phyloP scores from a whole-genome alignment of 805 yeast species.

The Candida manassasensis region DNA sequence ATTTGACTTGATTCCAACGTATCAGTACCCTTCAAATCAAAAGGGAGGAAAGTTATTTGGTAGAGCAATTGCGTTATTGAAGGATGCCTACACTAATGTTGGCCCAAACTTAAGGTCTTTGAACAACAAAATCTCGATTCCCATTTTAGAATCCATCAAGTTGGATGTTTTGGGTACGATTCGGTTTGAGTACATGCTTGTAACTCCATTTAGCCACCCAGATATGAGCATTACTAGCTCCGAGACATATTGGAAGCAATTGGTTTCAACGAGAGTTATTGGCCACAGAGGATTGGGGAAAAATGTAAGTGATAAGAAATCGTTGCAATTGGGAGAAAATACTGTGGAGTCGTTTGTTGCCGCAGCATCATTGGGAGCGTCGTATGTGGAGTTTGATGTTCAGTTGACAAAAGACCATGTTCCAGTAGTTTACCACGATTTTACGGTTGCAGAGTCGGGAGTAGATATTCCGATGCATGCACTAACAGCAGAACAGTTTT shows the following conservation, averaged over 20 bases:
- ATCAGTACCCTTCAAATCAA: constrained; percentile 41
- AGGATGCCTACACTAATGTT: constrained; percentile 57
- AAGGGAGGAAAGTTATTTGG: constrained; percentile 47
- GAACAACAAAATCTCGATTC: constrained; percentile 61
- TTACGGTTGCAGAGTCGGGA: constrained; percentile 90
- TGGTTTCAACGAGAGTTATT: constrained; percentile 84
- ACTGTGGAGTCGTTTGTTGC: constrained; percentile 93
- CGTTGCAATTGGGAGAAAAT: constrained; percentile 91
- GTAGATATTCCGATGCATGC: constrained; percentile 95
- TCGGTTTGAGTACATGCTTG: constrained; percentile 67
- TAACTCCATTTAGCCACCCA: constrained; percentile 69
- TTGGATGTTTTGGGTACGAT: constrained; percentile 74
- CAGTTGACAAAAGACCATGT: constrained; percentile 87
- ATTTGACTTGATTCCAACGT: constrained; percentile 89
- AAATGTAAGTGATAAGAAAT: constrained; percentile 63
- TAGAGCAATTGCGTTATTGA: constrained; percentile 74
- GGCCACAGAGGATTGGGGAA: constrained; percentile 96
- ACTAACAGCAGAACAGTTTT: constrained; percentile 82
- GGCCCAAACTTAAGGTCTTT: constrained; percentile 66
- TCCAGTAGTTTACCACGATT: constrained; percentile 94
- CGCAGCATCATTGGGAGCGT: constrained; percentile 94
- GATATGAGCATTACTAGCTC: constrained; percentile 60
- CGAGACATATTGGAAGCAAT: constrained; percentile 86
- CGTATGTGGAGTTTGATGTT: constrained; percentile 95
- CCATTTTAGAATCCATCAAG: constrained; percentile 68